Evolutionary conservation across 768 basidiomycete species (phyloP), one percentile per base, ranked within the genome.

Genomic region (Lentinus brumalis): DNA sequence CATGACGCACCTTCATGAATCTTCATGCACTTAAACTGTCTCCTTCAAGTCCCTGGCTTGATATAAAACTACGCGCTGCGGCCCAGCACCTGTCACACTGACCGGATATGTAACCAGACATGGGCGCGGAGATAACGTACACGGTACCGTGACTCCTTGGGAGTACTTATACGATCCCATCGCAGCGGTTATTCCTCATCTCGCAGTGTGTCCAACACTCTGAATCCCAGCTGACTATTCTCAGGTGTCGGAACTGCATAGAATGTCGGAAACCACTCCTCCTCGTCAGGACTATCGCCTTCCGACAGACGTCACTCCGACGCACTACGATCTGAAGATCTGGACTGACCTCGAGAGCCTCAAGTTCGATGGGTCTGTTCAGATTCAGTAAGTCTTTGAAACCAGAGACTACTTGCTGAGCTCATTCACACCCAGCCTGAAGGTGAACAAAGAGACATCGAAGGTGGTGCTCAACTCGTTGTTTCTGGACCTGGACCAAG

Each of bases 281-380:
- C n/a, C 16, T 1, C n/a, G n/a, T 35, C 14, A 52, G 15, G 66
- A 67, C 26, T 71, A 83, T 64, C 86, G 90, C 66, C 83, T 93
- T 55, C 89, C 90, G n/a, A 78, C 79, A 0, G 75, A 86, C 62
- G 82, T 89, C 52, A 83, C 79, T 64, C 87, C 91, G 16, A 80
- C 73, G 9, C 91, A 94, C 70, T 95, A 94, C 73, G 87, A 91
- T 64, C 69, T 94, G 47, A 84, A 84, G 46, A 75, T 94, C 70
- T 84, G 83, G 67, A 95, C 93, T 2, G 92, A 98, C 74, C 83
- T 98, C 49, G 81, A 88, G 56, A 80, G 79, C 14, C 81, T 86
- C 59, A 81, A 76, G 10, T 98, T 94, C 71, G 78, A 84, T 42
- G 96, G 96, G 42, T 79, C 86, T 31, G 91, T 88, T 49, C 84